A percentile compares a stretch with the other conserved stretches of the same genome.
phyloP scores from a whole-genome alignment of 257 asterid species.

The Capsicum rhomboideum region DNA sequence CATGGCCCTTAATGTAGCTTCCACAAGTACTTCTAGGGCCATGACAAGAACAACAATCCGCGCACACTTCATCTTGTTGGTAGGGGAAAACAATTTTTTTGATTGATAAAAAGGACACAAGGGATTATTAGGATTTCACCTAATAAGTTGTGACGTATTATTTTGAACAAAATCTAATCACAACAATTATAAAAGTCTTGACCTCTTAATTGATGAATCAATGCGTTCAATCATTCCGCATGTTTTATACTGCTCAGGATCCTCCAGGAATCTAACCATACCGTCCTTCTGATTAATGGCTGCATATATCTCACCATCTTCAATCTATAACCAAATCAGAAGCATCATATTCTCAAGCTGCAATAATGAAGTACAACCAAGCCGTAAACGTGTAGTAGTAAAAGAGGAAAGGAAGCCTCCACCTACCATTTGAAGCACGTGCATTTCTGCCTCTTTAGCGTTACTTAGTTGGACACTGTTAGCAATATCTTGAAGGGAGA shows the following conservation, averaged over 20 bases:
- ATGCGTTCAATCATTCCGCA: conserved; percentile 82
- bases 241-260: conserved; percentile 86
- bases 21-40: too few relatives aligned
- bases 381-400: not conserved
- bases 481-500: conserved; percentile 93
- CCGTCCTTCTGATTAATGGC: conserved; percentile 96
- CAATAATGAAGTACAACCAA: conserved; percentile 20
- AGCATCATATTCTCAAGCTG: not conserved
- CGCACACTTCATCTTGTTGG: too few relatives aligned
- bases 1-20: too few relatives aligned
- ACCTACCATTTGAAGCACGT: conserved; percentile 91
- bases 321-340: conserved; percentile 41
- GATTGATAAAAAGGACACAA: too few relatives aligned
- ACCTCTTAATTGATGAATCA: conserved; percentile 89
- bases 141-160: not conserved
- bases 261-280: conserved; percentile 97
- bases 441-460: conserved; percentile 94
- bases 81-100: too few relatives aligned
- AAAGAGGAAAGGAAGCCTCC: conserved; percentile 23
- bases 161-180: not conserved
- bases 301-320: conserved; percentile 90
- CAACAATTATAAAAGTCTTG: conserved; percentile 1
- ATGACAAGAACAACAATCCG: too few relatives aligned
- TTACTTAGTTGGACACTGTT: conserved; percentile 56
- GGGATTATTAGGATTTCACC: not conserved